Conservation (phyloP, 2,329 filamentous ascomycete species). For the Fusarium mexicanum region DNA sequence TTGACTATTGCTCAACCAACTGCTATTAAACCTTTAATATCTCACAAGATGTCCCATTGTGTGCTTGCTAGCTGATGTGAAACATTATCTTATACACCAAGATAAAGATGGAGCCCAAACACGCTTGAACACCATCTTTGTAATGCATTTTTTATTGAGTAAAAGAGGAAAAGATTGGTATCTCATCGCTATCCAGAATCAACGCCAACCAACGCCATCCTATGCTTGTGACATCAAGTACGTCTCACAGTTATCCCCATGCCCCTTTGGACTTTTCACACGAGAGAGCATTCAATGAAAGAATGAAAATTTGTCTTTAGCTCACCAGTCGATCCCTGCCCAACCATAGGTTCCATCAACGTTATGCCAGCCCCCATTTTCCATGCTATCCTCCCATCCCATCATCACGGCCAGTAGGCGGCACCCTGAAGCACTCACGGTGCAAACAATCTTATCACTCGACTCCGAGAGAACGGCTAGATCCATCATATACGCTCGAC, state of each 20-base stretch:
- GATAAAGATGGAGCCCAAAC: not conserved
- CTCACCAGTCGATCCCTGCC: conserved; percentile 56
- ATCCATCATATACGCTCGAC: conserved; percentile 84
- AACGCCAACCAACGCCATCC: conserved; percentile 34
- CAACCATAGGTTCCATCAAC: conserved; percentile 77
- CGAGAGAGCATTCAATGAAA: not conserved
- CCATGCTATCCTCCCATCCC: conserved; percentile 79
- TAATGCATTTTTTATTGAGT: not conserved
- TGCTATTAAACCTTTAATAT: not conserved
- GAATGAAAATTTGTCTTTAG: conserved; percentile 29
- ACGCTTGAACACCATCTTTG: not conserved
- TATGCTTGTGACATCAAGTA: conserved; percentile 15
- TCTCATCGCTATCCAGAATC: conserved; percentile 22
- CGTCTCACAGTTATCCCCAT: conserved; percentile 2
- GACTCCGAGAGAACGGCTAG: conserved; percentile 75
- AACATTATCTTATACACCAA: not conserved
- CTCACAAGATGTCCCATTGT: not conserved
- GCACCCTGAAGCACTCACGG: conserved; percentile 77
- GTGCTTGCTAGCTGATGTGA: not conserved
- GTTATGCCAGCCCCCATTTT: conserved; percentile 74
- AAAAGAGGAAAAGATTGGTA: conserved; percentile 19
- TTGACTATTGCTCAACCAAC: conserved; percentile 13
- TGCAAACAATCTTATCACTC: conserved; percentile 79
- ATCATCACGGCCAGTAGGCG: conserved; percentile 84
- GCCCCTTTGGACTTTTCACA: not conserved